These are phyloP conservation scores for Ogataea zsoltii DNA, from an alignment of 805 yeast genomes.

Conservation along the genomic window DNA sequence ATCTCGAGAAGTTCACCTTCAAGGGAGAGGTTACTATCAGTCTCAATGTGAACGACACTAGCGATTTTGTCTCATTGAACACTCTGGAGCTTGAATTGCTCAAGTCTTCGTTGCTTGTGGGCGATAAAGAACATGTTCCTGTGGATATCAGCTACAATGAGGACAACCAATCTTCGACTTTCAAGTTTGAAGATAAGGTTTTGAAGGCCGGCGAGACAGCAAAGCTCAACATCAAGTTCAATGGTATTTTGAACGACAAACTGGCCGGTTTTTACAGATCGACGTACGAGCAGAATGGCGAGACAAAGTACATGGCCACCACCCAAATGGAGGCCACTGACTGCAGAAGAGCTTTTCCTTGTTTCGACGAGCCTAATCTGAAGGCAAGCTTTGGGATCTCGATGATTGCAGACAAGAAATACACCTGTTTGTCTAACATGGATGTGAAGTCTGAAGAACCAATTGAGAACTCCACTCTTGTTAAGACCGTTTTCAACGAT, in stretches of 20 bases:
- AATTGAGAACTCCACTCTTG: constrained; percentile 26
- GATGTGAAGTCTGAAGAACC: constrained; percentile 37
- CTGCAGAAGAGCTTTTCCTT: constrained; percentile 61
- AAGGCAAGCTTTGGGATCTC: constrained; percentile 58
- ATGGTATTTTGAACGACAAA: constrained; percentile 50
- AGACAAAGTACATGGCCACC: constrained; percentile 47
- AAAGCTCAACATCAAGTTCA: constrained; percentile 38
- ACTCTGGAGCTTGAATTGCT: constrained; percentile 31
- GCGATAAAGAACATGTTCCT: constrained; percentile 25
- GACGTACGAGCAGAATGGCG: constrained; percentile 45
- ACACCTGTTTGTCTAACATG: constrained; percentile 49
- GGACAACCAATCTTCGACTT: constrained; percentile 63
- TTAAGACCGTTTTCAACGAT: constrained; percentile 38
- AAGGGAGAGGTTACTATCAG: constrained; percentile 55
- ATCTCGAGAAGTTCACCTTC: constrained; percentile 44
- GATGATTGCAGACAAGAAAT: constrained; percentile 38
- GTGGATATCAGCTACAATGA: constrained; percentile 35
- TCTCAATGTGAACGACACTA: constrained; percentile 45
- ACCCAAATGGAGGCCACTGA: constrained; percentile 65
- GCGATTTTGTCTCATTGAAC: constrained; percentile 51
- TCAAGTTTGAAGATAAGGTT: constrained; percentile 51
- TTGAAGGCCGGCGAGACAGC: constrained; percentile 32
- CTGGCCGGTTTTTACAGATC: constrained; percentile 62
- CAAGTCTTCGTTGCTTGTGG: constrained; percentile 20
- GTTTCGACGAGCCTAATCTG: constrained; percentile 56